Conservation (phyloP, 495 filamentous ascomycete species). For the Penicillium steckii region DNA sequence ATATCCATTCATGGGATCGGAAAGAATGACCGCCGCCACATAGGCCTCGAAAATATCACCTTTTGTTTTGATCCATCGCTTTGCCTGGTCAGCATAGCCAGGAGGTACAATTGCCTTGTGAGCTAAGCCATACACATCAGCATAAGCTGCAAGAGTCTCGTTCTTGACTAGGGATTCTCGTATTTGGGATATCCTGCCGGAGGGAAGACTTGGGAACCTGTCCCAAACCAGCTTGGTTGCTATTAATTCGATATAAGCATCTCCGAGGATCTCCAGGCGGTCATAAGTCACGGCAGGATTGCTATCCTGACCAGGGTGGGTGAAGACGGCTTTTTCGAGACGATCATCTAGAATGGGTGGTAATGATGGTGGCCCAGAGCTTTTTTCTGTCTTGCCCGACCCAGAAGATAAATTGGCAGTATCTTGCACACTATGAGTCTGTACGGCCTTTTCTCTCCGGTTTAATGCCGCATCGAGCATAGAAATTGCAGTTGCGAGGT, state of each 20-base stretch:
- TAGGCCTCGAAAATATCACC: slow-evolving; percentile 91
- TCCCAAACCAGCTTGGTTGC: slow-evolving; percentile 62
- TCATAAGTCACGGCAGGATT: slow-evolving; percentile 54
- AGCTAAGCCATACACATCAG: slow-evolving; percentile 66
- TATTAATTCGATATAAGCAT: slow-evolving; percentile 71
- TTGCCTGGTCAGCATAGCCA: slow-evolving; percentile 35
- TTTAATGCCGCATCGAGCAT: slow-evolving; percentile 22
- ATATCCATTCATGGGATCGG: slow-evolving; percentile 59
- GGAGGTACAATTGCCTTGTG: slow-evolving; percentile 53
- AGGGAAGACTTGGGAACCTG: slow-evolving; percentile 56
- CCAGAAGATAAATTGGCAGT: background rate
- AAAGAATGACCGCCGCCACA: slow-evolving; percentile 71
- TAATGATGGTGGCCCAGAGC: slow-evolving; percentile 41
- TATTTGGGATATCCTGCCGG: slow-evolving; percentile 62
- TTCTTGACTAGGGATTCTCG: slow-evolving; percentile 76
- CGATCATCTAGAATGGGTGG: slow-evolving; percentile 56
- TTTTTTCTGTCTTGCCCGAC: background rate
- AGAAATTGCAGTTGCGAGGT: slow-evolving; percentile 23
- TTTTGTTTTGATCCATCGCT: slow-evolving; percentile 64
- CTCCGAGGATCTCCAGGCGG: slow-evolving; percentile 72
- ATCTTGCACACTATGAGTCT: background rate
- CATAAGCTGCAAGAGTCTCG: slow-evolving; percentile 64
- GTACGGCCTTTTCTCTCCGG: background rate
- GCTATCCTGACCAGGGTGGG: slow-evolving; percentile 53
- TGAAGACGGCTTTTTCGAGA: slow-evolving; percentile 64